Evolutionary conservation across 2,329 filamentous ascomycete species (phyloP).

Genomic region (Aureobasidium sp.): DNA sequence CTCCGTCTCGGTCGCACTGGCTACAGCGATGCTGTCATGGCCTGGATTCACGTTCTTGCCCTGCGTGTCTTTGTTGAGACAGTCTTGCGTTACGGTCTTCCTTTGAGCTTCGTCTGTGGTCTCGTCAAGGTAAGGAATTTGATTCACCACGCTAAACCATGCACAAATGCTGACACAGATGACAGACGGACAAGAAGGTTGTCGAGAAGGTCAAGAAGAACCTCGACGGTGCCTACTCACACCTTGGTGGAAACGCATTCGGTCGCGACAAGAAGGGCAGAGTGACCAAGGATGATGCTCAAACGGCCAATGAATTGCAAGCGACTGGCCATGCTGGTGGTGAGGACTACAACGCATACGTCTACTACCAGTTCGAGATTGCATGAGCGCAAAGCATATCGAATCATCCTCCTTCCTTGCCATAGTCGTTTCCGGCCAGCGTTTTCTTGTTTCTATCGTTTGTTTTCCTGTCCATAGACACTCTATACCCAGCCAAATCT

Average conservation of each 20-base stretch:
- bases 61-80: conserved; percentile 95
- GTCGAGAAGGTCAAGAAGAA: conserved; percentile 60
- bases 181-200: conserved; percentile 72
- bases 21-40: conserved; percentile 93
- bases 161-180: background rate
- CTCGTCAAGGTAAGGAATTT: conserved; percentile 64
- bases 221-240: conserved; percentile 79
- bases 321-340: conserved; percentile 60
- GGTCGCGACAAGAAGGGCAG: conserved; percentile 89
- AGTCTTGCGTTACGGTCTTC: conserved; percentile 90
- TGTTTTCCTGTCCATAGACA: conserved; percentile 17
- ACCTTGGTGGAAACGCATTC: conserved; percentile 90
- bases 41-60: conserved; percentile 87
- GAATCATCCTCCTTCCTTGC: background rate
- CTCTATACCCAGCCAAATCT: conserved; percentile 17
- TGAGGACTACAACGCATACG: conserved; percentile 83
- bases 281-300: conserved; percentile 81
- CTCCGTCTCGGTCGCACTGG: conserved; percentile 80
- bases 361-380: conserved; percentile 93
- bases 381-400: conserved; percentile 29
- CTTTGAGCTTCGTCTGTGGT: conserved; percentile 79
- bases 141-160: background rate
- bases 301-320: conserved; percentile 74
- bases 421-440: background rate
- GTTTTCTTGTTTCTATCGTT: background rate